These are phyloP conservation scores for Chalciporus piperatus DNA, from an alignment of 768 basidiomycete species.

Conservation along the genomic window DNA sequence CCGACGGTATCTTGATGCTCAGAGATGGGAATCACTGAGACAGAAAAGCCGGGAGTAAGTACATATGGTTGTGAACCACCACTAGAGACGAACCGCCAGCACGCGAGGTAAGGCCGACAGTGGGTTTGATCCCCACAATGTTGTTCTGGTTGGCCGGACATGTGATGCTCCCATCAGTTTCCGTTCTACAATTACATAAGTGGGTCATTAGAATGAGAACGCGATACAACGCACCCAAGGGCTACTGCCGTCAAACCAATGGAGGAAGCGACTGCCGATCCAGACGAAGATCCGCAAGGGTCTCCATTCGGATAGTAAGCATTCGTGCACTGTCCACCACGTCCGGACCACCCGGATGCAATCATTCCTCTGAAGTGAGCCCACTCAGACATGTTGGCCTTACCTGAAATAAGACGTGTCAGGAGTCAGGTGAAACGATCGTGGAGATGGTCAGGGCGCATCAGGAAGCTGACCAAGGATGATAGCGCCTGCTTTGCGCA, in stretches of 20 bases:
- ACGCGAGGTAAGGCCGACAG: conserved; percentile 56
- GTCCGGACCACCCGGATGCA: conserved; percentile 56
- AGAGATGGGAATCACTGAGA: conserved; percentile 54
- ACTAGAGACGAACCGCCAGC: conserved; percentile 44
- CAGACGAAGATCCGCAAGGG: conserved; percentile 58
- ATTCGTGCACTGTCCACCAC: conserved; percentile 48
- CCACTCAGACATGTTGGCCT: conserved; percentile 55
- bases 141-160: conserved; percentile 54
- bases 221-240: conserved; percentile 31
- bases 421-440: background rate
- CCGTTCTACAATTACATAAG: conserved; percentile 27
- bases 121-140: conserved; percentile 58
- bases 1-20: conserved; percentile 59
- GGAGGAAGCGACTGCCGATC: conserved; percentile 53
- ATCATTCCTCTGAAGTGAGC: conserved; percentile 46
- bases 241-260: conserved; percentile 50
- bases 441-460: background rate
- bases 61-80: background rate
- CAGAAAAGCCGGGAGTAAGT: background rate
- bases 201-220: background rate
- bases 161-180: conserved; percentile 55
- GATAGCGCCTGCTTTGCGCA: conserved; percentile 35
- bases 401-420: conserved; percentile 37
- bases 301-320: conserved; percentile 51
- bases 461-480: conserved; percentile 25